phyloP scores from a whole-genome alignment of 495 filamentous ascomycete genomes.

The Diplogelasinospora grovesii region DNA sequence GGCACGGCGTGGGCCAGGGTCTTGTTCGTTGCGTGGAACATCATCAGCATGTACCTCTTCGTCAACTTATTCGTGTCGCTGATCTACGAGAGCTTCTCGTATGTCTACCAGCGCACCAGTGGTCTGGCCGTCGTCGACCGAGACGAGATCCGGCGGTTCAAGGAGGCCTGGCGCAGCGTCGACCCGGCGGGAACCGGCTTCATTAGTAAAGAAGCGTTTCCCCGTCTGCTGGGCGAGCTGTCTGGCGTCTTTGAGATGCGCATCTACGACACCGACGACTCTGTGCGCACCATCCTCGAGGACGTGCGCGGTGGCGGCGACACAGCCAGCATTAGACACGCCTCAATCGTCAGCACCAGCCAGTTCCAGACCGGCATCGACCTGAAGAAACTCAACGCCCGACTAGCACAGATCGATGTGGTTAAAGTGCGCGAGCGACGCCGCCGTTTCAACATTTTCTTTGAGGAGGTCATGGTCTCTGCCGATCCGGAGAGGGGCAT shows the following conservation, averaged over 20 bases:
- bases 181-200: conserved; percentile 88
- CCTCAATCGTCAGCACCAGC: conserved; percentile 43
- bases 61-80: conserved; percentile 97
- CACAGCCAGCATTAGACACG: conserved; percentile 45
- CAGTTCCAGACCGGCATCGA: conserved; percentile 59
- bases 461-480: conserved; percentile 91
- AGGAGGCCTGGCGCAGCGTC: conserved; percentile 94
- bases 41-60: conserved; percentile 99
- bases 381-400: conserved; percentile 63
- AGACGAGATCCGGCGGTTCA: conserved; percentile 92
- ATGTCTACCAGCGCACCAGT: conserved; percentile 95
- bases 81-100: conserved; percentile 99
- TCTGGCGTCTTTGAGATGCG: conserved; percentile 95
- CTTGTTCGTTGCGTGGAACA: conserved; percentile 95
- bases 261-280: conserved; percentile 88
- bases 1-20: conserved; percentile 77
- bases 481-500: conserved; percentile 83
- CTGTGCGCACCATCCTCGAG: conserved; percentile 74
- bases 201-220: conserved; percentile 88
- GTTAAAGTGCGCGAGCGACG: conserved; percentile 64
- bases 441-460: conserved; percentile 81
- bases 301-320: conserved; percentile 57
- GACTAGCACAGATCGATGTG: conserved; percentile 71
- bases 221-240: conserved; percentile 80
- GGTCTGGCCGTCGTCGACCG: conserved; percentile 75